Base-by-base conservation (phyloP, 441 rosid genomes). In the Arabidopsis hybrid region DNA sequence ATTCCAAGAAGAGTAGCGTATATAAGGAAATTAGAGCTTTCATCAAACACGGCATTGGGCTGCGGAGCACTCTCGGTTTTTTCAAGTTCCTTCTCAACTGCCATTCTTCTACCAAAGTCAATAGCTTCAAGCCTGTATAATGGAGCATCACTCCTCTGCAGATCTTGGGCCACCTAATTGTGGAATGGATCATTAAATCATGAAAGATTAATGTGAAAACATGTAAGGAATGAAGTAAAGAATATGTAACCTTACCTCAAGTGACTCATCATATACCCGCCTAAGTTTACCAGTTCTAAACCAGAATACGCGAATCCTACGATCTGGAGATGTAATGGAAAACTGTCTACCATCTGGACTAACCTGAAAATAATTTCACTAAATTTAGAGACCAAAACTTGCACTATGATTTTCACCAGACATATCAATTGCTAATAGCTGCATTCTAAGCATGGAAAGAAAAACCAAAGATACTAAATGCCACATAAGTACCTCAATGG, bases 41-140 rank as follows among this genome's bases (percentile, higher is more conserved):
- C 97, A 66, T 95, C 98, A 81, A 92, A 95, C 74, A 92, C 84
- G 38, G 97, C 97, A 87, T 92, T 95, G 68, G 95, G 91, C 46
- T 75, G 95, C 1, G 97, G 91, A 13, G 91, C 89, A 12, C 62
- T 87, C 84, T 95, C 98, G 26, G 98, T 91, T 83, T 95, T 95
- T 74, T 95, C 99, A 72, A 92, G 80, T 83, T 95, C 99, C 81
- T 86, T 92, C 81, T 95, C 99, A 74, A 92, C 89, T 42, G 99
- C 98, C 91, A 95, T 95, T 85, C 98, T 91, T 82, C 99, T 81
- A 49, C 99, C 99, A 86, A 92, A 95, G 75, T 95, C 98, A 75
- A 95, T 95, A 68, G 98, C 97, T 56, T 95, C 99, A 83, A 95
- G 81, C 78, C 92, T 85, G 79, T 92, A 92, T 78, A 91, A 55